Percentiles rank a stretch among this genome's conserved stretches.
These are phyloP conservation scores for Calonectria henricotiae DNA, from an alignment of 2,329 filamentous ascomycete species.

Conservation along the genomic window DNA sequence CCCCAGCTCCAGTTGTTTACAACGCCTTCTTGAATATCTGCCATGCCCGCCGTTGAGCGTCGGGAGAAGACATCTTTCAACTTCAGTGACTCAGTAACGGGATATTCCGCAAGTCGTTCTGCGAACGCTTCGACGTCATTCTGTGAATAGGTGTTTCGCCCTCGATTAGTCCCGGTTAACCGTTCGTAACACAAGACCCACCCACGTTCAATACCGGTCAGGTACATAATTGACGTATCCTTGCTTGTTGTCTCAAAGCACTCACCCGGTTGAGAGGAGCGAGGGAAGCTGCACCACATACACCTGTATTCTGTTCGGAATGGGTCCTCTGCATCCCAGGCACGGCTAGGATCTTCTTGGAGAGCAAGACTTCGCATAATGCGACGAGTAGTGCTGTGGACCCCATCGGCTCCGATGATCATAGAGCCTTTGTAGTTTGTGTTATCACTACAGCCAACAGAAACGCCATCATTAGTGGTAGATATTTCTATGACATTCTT, in stretches of 20 bases:
- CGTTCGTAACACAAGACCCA: constrained; percentile 9
- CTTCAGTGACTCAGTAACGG: background rate
- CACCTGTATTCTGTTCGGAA: background rate
- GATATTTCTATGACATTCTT: constrained; percentile 36
- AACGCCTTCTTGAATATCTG: constrained; percentile 40
- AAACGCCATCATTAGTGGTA: constrained; percentile 3
- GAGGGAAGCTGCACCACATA: constrained; percentile 18
- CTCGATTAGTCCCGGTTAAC: background rate
- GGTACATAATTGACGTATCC: background rate
- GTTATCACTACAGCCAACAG: constrained; percentile 41
- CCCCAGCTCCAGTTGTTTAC: constrained; percentile 42
- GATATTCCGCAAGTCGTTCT: background rate
- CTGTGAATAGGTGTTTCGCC: background rate
- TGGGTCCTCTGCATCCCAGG: background rate
- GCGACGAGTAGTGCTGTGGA: constrained; percentile 40
- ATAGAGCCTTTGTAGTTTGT: constrained; percentile 37
- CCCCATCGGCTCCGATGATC: constrained; percentile 44
- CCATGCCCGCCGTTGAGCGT: constrained; percentile 30
- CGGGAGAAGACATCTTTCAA: background rate
- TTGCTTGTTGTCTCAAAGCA: constrained; percentile 11
- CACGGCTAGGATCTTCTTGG: background rate
- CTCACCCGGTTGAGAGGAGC: background rate
- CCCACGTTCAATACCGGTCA: background rate
- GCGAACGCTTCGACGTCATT: constrained; percentile 24
- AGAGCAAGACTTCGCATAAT: constrained; percentile 21